phyloP scores from a whole-genome alignment of 2,329 filamentous ascomycete species.

The Calonectria honghensis region DNA sequence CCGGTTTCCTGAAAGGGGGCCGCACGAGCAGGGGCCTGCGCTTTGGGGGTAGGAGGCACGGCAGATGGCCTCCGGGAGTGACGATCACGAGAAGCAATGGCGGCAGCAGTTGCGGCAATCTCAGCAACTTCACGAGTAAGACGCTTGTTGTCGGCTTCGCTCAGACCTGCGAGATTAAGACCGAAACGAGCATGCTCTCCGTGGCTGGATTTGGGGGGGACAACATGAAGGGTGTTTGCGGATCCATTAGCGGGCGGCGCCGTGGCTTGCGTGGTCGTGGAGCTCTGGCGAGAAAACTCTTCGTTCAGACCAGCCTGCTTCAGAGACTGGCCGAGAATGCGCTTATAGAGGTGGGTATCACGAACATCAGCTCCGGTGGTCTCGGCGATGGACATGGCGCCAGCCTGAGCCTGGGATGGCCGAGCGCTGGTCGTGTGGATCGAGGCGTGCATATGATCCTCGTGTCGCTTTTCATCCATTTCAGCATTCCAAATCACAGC shows the following conservation, averaged over 20 bases:
- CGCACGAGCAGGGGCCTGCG: conserved; percentile 60
- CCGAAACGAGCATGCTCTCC: conserved; percentile 63
- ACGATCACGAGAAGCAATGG: conserved; percentile 87
- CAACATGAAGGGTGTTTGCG: conserved; percentile 79
- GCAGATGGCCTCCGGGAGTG: conserved; percentile 63
- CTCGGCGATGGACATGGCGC: conserved; percentile 60
- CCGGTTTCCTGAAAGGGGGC: conserved; percentile 40
- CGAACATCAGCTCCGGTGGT: conserved; percentile 81
- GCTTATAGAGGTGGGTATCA: conserved; percentile 92
- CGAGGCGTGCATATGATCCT: conserved; percentile 66
- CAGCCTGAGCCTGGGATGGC: conserved; percentile 59
- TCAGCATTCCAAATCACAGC: conserved; percentile 98
- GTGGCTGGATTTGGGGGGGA: conserved; percentile 80
- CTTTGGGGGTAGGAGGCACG: conserved; percentile 51
- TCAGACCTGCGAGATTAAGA: conserved; percentile 80
- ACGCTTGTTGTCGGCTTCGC: conserved; percentile 86
- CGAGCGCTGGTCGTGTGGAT: conserved; percentile 59
- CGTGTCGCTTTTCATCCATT: conserved; percentile 83
- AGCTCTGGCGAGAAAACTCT: conserved; percentile 64
- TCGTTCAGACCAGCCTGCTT: conserved; percentile 85
- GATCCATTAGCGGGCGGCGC: conserved; percentile 64
- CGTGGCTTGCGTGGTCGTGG: conserved; percentile 58
- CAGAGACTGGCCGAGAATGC: conserved; percentile 92
- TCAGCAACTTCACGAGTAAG: conserved; percentile 93
- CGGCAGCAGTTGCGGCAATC: conserved; percentile 92